A percentile compares a stretch with the other conserved stretches of the same genome.
Evolutionary conservation across 2,329 filamentous ascomycete genomes (phyloP).

Genomic region (Pseudodiploospora longispora): DNA sequence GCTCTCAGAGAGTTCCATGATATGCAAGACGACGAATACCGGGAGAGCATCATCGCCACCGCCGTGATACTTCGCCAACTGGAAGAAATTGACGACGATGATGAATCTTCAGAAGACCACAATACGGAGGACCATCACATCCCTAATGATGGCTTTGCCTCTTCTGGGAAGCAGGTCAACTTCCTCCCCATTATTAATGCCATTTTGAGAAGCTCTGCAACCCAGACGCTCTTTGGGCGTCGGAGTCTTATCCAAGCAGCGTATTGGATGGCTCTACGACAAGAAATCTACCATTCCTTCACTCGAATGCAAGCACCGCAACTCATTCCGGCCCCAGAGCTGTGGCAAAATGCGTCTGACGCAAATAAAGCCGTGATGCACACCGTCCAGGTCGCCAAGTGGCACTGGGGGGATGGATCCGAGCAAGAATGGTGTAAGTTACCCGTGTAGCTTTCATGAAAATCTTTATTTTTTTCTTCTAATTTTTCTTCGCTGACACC

Average conservation of each 20-base stretch:
- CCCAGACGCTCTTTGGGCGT: conserved; percentile 26
- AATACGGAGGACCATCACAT: not conserved
- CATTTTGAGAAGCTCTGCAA: conserved; percentile 28
- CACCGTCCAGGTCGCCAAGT: conserved; percentile 32
- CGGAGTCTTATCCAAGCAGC: conserved; percentile 30
- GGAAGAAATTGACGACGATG: conserved; percentile 33
- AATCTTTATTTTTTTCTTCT: too few species aligned
- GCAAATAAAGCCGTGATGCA: conserved; percentile 34
- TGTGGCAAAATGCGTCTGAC: conserved; percentile 25
- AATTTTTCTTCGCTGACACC: not conserved
- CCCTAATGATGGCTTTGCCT: not conserved
- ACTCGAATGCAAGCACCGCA: conserved; percentile 30
- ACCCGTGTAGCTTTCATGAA: not conserved
- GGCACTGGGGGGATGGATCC: conserved; percentile 30
- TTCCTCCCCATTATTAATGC: conserved; percentile 33
- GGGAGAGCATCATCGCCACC: conserved; percentile 32
- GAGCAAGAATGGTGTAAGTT: conserved; percentile 30
- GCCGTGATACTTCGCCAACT: conserved; percentile 32
- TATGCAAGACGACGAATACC: conserved; percentile 28
- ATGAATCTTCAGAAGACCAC: conserved; percentile 14
- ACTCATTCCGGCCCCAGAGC: conserved; percentile 25
- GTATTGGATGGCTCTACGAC: conserved; percentile 34
- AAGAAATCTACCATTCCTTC: conserved; percentile 34
- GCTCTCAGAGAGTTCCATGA: conserved; percentile 29
- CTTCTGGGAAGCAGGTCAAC: conserved; percentile 19